These are phyloP conservation scores for Anaeramoeba flamelloides DNA, from an alignment of 78 protist genomes.

Conservation along the genomic window DNA sequence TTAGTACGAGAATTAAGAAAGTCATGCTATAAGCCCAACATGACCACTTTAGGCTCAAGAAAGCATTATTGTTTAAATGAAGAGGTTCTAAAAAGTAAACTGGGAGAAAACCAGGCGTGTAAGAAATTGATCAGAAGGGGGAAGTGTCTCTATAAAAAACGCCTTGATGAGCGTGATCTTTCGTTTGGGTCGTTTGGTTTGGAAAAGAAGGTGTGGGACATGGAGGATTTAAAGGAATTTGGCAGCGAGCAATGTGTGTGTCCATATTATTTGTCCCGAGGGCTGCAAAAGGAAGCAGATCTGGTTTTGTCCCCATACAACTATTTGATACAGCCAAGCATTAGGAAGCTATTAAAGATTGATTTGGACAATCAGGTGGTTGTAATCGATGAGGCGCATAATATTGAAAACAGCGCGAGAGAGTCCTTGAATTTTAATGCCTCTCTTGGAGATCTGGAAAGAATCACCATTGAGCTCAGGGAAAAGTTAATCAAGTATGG, in stretches of 20 bases:
- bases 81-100: no score
- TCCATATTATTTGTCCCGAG: conserved; percentile 64
- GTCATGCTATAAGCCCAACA: conserved; percentile 37
- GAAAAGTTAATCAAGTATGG: no score
- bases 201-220: conserved; percentile 24
- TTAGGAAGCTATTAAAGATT: conserved; percentile 25
- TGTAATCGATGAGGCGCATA: conserved; percentile 74
- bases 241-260: conserved; percentile 42
- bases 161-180: no score
- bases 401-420: conserved; percentile 16
- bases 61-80: conserved; percentile 25
- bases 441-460: no score
- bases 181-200: no score
- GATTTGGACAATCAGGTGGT: conserved; percentile 24
- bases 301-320: conserved; percentile 89
- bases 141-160: no score
- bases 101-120: no score
- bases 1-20: conserved; percentile 57
- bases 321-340: conserved; percentile 59
- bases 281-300: conserved; percentile 28
- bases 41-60: conserved; percentile 18
- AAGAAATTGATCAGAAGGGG: no score
- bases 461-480: no score
- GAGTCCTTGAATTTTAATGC: no score
- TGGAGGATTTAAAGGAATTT: conserved; percentile 57